phyloP scores from a whole-genome alignment of 345 rosid species.

The Populus pruinosa region DNA sequence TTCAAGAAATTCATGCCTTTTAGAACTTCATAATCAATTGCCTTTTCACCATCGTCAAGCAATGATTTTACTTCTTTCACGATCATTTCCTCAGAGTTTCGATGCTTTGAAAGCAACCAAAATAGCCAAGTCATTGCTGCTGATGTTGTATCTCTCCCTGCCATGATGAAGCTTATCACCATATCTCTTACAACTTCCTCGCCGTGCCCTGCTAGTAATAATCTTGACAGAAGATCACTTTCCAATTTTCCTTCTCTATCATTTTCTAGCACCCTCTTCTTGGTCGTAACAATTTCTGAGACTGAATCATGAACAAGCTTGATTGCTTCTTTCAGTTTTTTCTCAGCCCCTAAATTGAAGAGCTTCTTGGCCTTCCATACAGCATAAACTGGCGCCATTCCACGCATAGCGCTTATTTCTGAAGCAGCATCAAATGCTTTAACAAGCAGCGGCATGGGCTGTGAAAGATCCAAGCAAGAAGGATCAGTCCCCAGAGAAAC shows the following conservation, averaged over 20 bases:
- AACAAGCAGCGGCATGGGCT: conserved; percentile 12
- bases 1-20: conserved; percentile 27
- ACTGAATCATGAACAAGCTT: conserved; percentile 20
- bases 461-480: conserved; percentile 17
- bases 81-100: conserved; percentile 14
- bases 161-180: conserved; percentile 34
- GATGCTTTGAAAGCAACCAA: conserved; percentile 27
- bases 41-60: conserved; percentile 11
- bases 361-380: conserved; percentile 24
- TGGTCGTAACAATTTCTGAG: conserved; percentile 7
- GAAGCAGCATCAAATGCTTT: conserved; percentile 27
- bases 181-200: conserved; percentile 23
- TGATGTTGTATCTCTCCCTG: conserved; percentile 34
- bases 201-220: conserved; percentile 17
- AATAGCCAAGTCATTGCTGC: conserved; percentile 34
- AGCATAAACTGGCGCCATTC: conserved; percentile 16
- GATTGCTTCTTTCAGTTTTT: conserved; percentile 22
- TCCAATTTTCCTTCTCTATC: neutral
- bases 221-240: conserved; percentile 22
- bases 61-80: conserved; percentile 2
- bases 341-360: conserved; percentile 17
- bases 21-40: conserved; percentile 9
- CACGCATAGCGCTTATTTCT: conserved; percentile 22
- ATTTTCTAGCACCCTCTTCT: conserved; percentile 11
- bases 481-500: conserved; percentile 26